A percentile compares a stretch with the other conserved stretches of the same genome.
Conservation (phyloP, 1,284 basidiomycete species). For the Sanguinoderma infundibulare region DNA sequence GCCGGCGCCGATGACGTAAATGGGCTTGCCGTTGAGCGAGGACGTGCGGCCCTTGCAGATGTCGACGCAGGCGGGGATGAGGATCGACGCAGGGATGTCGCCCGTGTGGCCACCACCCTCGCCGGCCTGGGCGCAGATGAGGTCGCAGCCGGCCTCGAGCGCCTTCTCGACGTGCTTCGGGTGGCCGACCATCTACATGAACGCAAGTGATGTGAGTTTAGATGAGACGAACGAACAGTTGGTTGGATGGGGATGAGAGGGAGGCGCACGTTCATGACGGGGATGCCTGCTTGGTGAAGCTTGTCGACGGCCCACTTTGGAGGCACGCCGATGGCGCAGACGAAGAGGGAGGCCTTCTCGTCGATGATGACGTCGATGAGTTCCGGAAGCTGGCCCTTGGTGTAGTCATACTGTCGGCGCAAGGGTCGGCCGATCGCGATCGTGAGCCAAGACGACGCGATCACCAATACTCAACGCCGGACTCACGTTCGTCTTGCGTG, state of each 20-base stretch:
- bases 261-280: slow-evolving; percentile 76
- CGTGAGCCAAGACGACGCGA: not conserved
- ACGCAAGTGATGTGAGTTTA: not conserved
- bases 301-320: slow-evolving; percentile 78
- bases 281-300: slow-evolving; percentile 81
- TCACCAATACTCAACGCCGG: not conserved
- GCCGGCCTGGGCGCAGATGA: slow-evolving; percentile 89
- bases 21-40: slow-evolving; percentile 77
- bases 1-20: slow-evolving; percentile 86
- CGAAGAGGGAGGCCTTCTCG: slow-evolving; percentile 82
- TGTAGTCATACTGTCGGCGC: slow-evolving; percentile 69
- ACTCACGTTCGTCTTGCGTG: slow-evolving; percentile 84
- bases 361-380: slow-evolving; percentile 89
- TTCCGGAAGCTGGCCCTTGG: slow-evolving; percentile 78
- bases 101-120: slow-evolving; percentile 89
- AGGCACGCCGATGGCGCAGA: slow-evolving; percentile 87
- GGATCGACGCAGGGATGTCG: slow-evolving; percentile 71
- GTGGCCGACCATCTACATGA: slow-evolving; percentile 86
- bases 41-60: slow-evolving; percentile 74
- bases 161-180: slow-evolving; percentile 87
- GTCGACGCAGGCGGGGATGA: slow-evolving; percentile 89
- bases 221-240: too few species aligned
- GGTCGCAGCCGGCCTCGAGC: slow-evolving; percentile 79
- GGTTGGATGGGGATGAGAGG: not conserved
- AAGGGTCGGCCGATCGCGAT: not conserved